phyloP scores from a whole-genome alignment of 768 basidiomycete genomes.

The Lactifluus volemus region DNA sequence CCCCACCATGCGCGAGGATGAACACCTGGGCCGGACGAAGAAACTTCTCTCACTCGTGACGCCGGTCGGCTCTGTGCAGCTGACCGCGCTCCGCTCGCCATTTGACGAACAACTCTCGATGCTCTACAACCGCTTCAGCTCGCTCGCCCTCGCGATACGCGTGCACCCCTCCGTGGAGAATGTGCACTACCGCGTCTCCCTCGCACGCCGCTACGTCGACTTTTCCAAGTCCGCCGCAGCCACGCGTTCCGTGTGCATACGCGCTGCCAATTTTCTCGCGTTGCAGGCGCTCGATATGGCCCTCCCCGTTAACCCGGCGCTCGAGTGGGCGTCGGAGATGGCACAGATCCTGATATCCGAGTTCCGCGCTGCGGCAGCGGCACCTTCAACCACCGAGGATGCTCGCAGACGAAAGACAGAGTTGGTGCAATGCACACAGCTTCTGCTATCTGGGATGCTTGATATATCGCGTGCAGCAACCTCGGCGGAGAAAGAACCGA shows the following conservation, averaged over 20 bases:
- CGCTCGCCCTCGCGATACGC: conserved; percentile 59
- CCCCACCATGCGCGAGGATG: conserved; percentile 23
- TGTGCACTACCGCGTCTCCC: conserved; percentile 46
- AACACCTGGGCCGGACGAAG: conserved; percentile 38
- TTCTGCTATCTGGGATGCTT: conserved; percentile 18
- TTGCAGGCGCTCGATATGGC: conserved; percentile 49
- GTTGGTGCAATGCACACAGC: conserved; percentile 12
- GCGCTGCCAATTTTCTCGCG: conserved; percentile 63
- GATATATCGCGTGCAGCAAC: conserved; percentile 34
- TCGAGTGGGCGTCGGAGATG: conserved; percentile 61
- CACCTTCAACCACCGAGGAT: background rate
- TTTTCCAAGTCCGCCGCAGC: conserved; percentile 58
- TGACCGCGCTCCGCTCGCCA: conserved; percentile 46
- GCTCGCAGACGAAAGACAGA: conserved; percentile 16
- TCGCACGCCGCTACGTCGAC: conserved; percentile 55
- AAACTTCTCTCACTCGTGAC: conserved; percentile 65
- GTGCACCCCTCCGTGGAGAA: conserved; percentile 48
- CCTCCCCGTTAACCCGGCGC: conserved; percentile 42
- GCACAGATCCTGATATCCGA: conserved; percentile 47
- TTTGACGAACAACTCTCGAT: conserved; percentile 52
- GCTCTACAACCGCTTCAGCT: conserved; percentile 75
- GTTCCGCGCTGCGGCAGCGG: conserved; percentile 27
- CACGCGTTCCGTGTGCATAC: conserved; percentile 63
- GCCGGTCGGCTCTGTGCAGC: conserved; percentile 62
- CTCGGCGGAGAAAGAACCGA: background rate